Evolutionary conservation across 2,329 filamentous ascomycete species (phyloP), one percentile per base, ranked within the genome.

Genomic region (Aspergillus costaricaensis): DNA sequence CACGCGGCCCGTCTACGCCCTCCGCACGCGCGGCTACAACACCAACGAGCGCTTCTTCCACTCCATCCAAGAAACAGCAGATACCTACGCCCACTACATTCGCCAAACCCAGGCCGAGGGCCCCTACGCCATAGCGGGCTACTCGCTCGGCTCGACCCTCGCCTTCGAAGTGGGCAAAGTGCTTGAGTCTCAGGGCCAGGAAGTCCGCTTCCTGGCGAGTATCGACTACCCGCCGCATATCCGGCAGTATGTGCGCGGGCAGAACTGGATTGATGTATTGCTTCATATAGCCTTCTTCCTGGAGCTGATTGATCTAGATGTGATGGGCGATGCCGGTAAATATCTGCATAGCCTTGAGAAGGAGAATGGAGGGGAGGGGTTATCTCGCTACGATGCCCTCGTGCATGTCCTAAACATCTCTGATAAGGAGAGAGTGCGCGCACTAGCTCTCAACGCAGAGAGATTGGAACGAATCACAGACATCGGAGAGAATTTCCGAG

Each of bases 91-190:
- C 2, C 43, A 55, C 0, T 74, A 76, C 1, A 76, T 85, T 17
- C 70, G 71, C 4, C 38, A 58, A 4, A 60, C 59, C 0, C 82
- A 85, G 62, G 81, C 82, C 0, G 21, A 67, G 0, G 81, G 83
- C 0, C 82, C 82, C 0, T 85, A 85, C 60, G 78, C 78, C 0
- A 65, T 85, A 0, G 77, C 79, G 0, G 82, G 82, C 1, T 84
- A 84, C 63, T 79, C 73, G 7, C 82, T 79, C 60, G 82, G 82
- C 4, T 64, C 73, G 0, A 81, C 80, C 62, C 54, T 83, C 0
- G 78, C 80, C 0, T 85, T 82, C 58, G 82, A 84, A 65, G 67
- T 81, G 0, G 71, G 75, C 3, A 84, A 84, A 68, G 36, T 56
- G 3, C 71, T 84, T 5, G 74, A 82, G 52, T 51, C 55, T 0